A percentile compares a stretch with the other conserved stretches of the same genome.
These are phyloP conservation scores for Schizosaccharomyces lindneri DNA, from an alignment of 805 yeast genomes.

Conservation along the genomic window DNA sequence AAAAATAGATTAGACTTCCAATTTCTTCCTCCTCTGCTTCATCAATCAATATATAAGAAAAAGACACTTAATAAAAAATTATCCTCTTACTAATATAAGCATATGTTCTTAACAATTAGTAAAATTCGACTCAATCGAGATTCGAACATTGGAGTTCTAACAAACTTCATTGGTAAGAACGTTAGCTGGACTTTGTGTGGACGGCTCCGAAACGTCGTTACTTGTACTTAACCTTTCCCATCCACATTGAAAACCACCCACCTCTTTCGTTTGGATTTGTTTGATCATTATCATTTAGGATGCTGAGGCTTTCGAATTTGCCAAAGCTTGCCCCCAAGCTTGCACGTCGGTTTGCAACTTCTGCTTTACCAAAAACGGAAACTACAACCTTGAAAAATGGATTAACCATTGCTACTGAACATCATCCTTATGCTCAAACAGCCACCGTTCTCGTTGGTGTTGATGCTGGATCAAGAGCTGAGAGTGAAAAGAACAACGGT, in stretches of 20 bases:
- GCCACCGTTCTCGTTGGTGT: slow-evolving; percentile 98
- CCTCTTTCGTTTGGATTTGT: not conserved
- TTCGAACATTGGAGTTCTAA: too few species aligned
- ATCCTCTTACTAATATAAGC: too few species aligned
- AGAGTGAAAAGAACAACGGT: slow-evolving; percentile 59
- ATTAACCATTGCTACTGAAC: slow-evolving; percentile 76
- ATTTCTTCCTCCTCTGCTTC: too few species aligned
- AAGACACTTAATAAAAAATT: too few species aligned
- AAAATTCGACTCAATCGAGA: too few species aligned
- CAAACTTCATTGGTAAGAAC: too few species aligned
- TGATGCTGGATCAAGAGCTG: slow-evolving; percentile 96
- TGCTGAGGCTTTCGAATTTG: not conserved
- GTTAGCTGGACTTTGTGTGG: too few species aligned
- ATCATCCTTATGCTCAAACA: slow-evolving; percentile 63
- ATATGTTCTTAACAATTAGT: too few species aligned
- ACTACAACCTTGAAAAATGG: slow-evolving; percentile 75
- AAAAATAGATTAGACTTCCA: too few species aligned
- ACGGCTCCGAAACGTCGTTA: not conserved
- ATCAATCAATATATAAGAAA: too few species aligned
- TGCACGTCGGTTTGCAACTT: slow-evolving; percentile 8
- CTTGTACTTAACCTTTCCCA: slow-evolving; percentile 1
- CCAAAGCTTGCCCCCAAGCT: not conserved
- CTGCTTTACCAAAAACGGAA: slow-evolving; percentile 23
- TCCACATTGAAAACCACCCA: slow-evolving; percentile 1
- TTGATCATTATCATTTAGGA: not conserved